phyloP scores from a whole-genome alignment of 129 eudicot genomes.

The Tagetes erecta region DNA sequence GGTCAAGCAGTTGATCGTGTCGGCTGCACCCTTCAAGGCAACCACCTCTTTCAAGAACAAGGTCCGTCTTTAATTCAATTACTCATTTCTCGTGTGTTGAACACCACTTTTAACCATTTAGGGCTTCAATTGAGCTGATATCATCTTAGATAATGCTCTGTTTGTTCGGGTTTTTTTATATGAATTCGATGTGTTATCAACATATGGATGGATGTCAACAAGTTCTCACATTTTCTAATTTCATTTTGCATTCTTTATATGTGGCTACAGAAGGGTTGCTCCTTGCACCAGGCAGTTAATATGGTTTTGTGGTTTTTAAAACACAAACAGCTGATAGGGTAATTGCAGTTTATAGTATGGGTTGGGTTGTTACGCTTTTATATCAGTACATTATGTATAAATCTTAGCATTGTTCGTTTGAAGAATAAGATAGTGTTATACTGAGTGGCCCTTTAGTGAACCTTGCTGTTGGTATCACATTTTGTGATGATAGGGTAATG shows the following conservation, averaged over 20 bases:
- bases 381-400: background rate
- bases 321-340: background rate
- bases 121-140: constrained; percentile 21
- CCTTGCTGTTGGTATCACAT: background rate
- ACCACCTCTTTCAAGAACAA: constrained; percentile 71
- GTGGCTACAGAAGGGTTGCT: background rate
- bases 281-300: background rate
- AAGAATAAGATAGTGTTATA: constrained; percentile 3
- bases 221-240: constrained; percentile 3
- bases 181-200: constrained; percentile 16
- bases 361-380: background rate
- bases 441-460: constrained; percentile 3
- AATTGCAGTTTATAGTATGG: constrained; percentile 8
- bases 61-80: constrained; percentile 28
- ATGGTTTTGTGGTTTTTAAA: constrained; percentile 2
- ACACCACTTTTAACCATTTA: constrained; percentile 7
- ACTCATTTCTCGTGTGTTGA: background rate
- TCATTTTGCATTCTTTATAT: background rate
- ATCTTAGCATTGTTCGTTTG: background rate
- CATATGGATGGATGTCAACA: background rate
- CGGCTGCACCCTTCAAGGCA: constrained; percentile 85
- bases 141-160: background rate
- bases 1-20: constrained; percentile 97
- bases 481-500: too few relatives aligned
- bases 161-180: background rate